Evolutionary conservation across 2,329 filamentous ascomycete species (phyloP).

Genomic region (Drechslerella dactyloides): DNA sequence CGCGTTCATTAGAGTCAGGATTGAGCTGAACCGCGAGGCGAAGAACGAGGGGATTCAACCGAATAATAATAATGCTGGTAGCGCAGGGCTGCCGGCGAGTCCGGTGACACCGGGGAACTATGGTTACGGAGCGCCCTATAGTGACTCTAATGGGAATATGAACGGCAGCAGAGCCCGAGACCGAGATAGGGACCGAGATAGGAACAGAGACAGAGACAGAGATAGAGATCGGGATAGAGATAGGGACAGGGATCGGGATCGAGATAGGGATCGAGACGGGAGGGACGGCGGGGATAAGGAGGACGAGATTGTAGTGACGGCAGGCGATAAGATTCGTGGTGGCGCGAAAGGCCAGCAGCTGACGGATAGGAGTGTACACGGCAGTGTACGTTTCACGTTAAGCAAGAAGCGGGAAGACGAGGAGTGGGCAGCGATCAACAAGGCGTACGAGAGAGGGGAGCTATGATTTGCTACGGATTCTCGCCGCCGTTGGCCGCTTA

Average conservation of each 20-base stretch:
- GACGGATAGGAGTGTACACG: slow-evolving; percentile 64
- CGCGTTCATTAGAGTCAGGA: slow-evolving; percentile 83
- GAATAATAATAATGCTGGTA: slow-evolving; percentile 57
- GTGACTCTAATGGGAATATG: slow-evolving; percentile 39
- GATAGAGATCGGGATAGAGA: slow-evolving; percentile 9
- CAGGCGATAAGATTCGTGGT: slow-evolving; percentile 40
- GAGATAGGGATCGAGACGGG: slow-evolving; percentile 9
- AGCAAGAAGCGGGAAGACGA: slow-evolving; percentile 75
- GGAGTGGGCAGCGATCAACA: slow-evolving; percentile 70
- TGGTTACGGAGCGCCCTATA: slow-evolving; percentile 40
- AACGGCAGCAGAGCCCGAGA: slow-evolving; percentile 25
- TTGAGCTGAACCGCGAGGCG: slow-evolving; percentile 81
- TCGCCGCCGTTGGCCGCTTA: neutral
- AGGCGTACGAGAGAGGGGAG: slow-evolving; percentile 48
- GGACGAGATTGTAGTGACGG: slow-evolving; percentile 34
- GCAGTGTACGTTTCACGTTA: slow-evolving; percentile 88
- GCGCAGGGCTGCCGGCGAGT: slow-evolving; percentile 51
- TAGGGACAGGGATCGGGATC: slow-evolving; percentile 15
- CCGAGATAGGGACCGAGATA: slow-evolving; percentile 17
- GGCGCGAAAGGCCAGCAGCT: slow-evolving; percentile 51
- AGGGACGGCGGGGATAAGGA: slow-evolving; percentile 14
- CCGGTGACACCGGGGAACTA: slow-evolving; percentile 48
- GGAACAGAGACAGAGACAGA: neutral
- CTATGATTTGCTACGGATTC: slow-evolving; percentile 21
- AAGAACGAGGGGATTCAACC: slow-evolving; percentile 62